Evolutionary conservation across 1,284 basidiomycete species (phyloP), one percentile per base, ranked within the genome.

Genomic region (Peniophora sp.): DNA sequence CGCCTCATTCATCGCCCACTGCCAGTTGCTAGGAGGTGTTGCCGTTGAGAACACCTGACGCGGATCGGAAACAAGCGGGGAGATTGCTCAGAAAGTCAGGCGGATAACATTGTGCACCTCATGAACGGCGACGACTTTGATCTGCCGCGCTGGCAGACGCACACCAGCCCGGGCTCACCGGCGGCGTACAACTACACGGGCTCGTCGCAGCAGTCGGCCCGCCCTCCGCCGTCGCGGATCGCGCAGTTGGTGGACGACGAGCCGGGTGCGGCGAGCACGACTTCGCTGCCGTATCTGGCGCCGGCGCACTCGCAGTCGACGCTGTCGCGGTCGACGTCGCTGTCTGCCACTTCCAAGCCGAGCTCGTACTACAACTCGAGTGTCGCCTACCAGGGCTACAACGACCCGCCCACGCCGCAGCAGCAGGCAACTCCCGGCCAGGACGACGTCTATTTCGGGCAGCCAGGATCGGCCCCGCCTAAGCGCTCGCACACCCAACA

Each of bases 61-160:
- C 27, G 27, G 27, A 32, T 32, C 27, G 27, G 27, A 32, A 32
- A 32, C 27, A 32, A 12, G 27, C 27, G 27, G 12, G 27, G 27
- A 5, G 27, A 12, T 6, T 32, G 12, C 27, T n/a, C n/a, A n/a
- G n/a, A n/a, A n/a, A n/a, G n/a, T n/a, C n/a, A n/a, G n/a, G n/a
- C n/a, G n/a, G n/a, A n/a, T n/a, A n/a, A n/a, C n/a, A n/a, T n/a
- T n/a, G n/a, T n/a, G n/a, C n/a, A n/a, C n/a, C n/a, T n/a, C 70
- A 76, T 77, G 74, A 65, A 65, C 59, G 69, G 69, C 62, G 77
- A 79, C 66, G 77, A 76, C 62, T 81, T 78, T 68, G 85, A 88
- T 75, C 83, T 89, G 58, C 86, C 87, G 59, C 85, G 86, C 69
- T 89, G 85, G 85, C 79, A 84, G 64, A 81, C 81, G 16, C 83